Percentiles rank a stretch among this genome's conserved stretches.
phyloP scores from a whole-genome alignment of 2,329 filamentous ascomycete genomes.

The Alternaria consortialis region DNA sequence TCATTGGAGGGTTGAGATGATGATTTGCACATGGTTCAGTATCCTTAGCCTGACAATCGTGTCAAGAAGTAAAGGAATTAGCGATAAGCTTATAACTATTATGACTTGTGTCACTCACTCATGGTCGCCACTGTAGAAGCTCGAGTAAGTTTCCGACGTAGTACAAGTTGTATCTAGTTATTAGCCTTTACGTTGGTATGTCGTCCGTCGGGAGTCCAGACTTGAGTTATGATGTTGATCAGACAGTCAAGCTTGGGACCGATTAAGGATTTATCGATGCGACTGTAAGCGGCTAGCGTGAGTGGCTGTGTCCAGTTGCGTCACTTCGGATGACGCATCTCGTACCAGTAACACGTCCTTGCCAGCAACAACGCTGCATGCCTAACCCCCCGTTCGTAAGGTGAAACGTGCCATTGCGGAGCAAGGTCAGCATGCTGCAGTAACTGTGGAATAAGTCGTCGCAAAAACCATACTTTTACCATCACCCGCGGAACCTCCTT shows the following conservation, averaged over 20 bases:
- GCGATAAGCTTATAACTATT: background rate
- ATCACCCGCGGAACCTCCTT: background rate
- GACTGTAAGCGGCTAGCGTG: slow-evolving; percentile 15
- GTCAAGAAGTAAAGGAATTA: background rate
- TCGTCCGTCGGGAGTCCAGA: background rate
- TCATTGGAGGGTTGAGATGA: background rate
- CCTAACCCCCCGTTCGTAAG: slow-evolving; percentile 17
- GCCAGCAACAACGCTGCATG: slow-evolving; percentile 8
- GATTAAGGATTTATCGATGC: slow-evolving; percentile 8
- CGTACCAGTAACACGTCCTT: slow-evolving; percentile 13
- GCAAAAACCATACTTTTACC: background rate
- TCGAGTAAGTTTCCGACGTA: background rate
- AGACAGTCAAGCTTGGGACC: slow-evolving; percentile 6
- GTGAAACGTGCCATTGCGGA: slow-evolving; percentile 17
- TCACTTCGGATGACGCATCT: slow-evolving; percentile 17
- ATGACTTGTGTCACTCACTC: background rate
- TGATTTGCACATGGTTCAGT: background rate
- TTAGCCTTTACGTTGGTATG: background rate
- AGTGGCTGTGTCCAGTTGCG: slow-evolving; percentile 10
- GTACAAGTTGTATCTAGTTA: background rate
- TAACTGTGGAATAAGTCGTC: background rate
- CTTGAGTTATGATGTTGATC: background rate
- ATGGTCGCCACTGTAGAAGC: background rate
- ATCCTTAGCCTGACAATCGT: background rate
- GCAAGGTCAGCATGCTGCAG: slow-evolving; percentile 3